A percentile compares a stretch with the other conserved stretches of the same genome.
Evolutionary conservation across 306 rosid genomes (phyloP).

Genomic region (Benincasa hispida): DNA sequence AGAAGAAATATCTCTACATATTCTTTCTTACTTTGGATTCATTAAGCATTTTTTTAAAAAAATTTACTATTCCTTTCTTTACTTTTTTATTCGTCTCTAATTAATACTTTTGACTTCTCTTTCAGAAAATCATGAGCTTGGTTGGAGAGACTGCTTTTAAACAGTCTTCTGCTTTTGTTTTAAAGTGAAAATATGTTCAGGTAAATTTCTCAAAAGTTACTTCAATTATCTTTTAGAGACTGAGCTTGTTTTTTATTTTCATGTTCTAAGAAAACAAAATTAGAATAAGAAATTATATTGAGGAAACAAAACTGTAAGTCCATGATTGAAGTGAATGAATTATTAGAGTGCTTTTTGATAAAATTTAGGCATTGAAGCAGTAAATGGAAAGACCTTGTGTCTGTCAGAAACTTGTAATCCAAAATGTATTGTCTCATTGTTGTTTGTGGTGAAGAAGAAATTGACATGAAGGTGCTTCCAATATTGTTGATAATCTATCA

Average conservation of each 20-base stretch:
- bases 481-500: neutral
- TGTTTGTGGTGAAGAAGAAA: conserved; percentile 7
- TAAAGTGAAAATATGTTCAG: neutral
- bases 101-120: neutral
- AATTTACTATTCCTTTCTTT: neutral
- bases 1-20: neutral
- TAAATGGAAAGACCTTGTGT: neutral
- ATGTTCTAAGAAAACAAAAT: neutral
- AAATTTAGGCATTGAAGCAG: neutral
- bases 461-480: conserved; percentile 3
- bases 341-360: neutral
- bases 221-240: neutral
- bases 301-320: neutral
- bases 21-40: neutral
- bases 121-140: neutral
- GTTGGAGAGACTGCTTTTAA: neutral
- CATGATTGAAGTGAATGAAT: neutral
- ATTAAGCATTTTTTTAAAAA: neutral
- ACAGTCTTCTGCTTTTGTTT: neutral
- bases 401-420: conserved; percentile 4
- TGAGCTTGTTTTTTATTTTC: neutral
- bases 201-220: neutral
- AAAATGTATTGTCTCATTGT: conserved; percentile 5
- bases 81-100: neutral
- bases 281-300: neutral